Evolutionary conservation across 495 filamentous ascomycete species (phyloP), one percentile per base, ranked within the genome.

Genomic region (Glutinoglossum americanum): DNA sequence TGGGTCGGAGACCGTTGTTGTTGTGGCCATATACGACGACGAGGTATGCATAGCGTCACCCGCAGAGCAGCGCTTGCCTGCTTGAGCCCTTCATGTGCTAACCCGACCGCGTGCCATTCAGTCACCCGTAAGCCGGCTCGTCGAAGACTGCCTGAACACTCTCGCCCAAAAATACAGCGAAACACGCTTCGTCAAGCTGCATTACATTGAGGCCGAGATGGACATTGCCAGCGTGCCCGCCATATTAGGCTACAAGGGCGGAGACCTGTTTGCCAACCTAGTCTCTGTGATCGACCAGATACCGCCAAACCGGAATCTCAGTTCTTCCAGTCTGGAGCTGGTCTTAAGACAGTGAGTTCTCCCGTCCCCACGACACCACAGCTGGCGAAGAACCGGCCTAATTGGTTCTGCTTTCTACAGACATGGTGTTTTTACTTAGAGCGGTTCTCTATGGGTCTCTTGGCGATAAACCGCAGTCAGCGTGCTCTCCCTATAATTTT

Each of bases 141-240:
- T 94, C 62, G 87, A 94, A 66, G 79, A 80, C 37, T 87, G 83
- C 35, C 67, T 98, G 44, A 73, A 73, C 32, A 78, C 78, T 2
- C 74, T 98, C 32, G 86, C 90, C 48, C 70, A 74, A 56, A 72
- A 75, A 58, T 73, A 97, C 62, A 70, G 76, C 27, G 73, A 80
- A 30, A 80, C 83, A 41, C 85, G 85, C 61, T 97, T 98, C 64
- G 76, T 97, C 68, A 92, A 89, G 68, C 77, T 97, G 32, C 85
- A 94, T 69, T 85, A 86, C 66, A 80, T 84, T 57, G 93, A 94
- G 60, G 90, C 94, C 30, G 93, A 97, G 68, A 96, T 97, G 76
- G 87, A 94, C 65, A 79, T 84, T 60, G 86, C 88, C 57, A 80
- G 84, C 57, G 85, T 92, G 0, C 92, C 92, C 0, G 90, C 92